Evolutionary conservation across 1,284 basidiomycete species (phyloP), one percentile per base, ranked within the genome.

Genomic region (Papiliotrema laurentii): DNA sequence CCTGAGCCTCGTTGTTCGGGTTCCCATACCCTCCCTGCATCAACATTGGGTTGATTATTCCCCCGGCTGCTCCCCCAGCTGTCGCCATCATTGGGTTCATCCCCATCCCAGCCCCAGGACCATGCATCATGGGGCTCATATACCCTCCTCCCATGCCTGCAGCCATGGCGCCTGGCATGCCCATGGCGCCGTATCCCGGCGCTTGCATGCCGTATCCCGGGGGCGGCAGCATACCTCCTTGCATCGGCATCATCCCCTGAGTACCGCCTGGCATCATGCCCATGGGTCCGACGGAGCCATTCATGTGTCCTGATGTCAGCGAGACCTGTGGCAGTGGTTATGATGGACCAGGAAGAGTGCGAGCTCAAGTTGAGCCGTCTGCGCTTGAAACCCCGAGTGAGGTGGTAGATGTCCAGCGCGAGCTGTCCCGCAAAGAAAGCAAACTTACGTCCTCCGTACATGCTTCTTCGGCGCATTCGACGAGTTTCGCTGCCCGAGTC

Each of bases 1-100:
- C 66, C 51, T 64, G 63, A 22, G 59, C 54, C 39, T 68, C 66
- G 11, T 52, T 51, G 50, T 60, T 58, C 21, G 55, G 51, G 19
- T 49, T 49, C 5, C 40, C 50, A 31, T 42, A 48, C 2, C 53
- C 60, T 26, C 48, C 50, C 41, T 45, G 45, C 42, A 43, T 52
- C 41, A 39, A 34, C 43, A 49, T 54, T 4, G 49, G 54, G 22
- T 42, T n/a, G 37, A 54, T 54, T n/a, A n/a, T n/a, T n/a, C n/a
- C n/a, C 21, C 55, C 55, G 16, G 40, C 45, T 10, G 41, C 49
- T 25, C 33, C 22, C 21, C 27, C 46, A 19, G 28, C 34, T 22
- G 47, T 44, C 45, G n/a, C 47, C 36, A 49, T 48, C 39, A 41
- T 45, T 28, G 40, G 42, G 25, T 41, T 39, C 53, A 25, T 31